Evolutionary conservation across 2,329 filamentous ascomycete species (phyloP).

Genomic region (Sordariomycetes sp.): DNA sequence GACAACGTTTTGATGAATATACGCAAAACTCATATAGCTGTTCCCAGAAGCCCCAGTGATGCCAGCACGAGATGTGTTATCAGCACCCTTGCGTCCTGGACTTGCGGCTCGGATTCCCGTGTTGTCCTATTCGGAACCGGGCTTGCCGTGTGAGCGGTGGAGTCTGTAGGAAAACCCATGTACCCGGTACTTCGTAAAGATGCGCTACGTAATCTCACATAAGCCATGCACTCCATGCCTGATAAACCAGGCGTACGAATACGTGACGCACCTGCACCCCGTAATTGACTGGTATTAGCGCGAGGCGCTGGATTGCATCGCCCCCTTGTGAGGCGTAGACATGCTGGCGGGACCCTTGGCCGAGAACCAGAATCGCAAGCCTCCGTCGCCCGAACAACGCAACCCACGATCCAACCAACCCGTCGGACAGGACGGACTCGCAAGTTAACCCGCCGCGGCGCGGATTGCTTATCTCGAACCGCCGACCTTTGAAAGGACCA

Average conservation of each 20-base stretch:
- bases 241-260: background rate
- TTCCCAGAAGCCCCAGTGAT: no score
- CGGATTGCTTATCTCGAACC: background rate
- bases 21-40: no score
- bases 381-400: background rate
- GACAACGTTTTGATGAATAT: no score
- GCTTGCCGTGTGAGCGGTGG: background rate
- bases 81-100: no score
- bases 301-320: background rate
- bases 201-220: background rate
- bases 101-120: no score
- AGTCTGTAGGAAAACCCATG: background rate
- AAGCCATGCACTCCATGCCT: background rate
- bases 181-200: background rate
- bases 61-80: no score
- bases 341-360: background rate
- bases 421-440: background rate
- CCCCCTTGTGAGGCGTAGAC: background rate
- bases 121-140: background rate
- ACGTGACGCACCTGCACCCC: background rate
- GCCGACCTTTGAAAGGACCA: background rate
- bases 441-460: background rate
- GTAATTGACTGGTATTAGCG: background rate
- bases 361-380: background rate
- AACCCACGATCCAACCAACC: background rate